Evolutionary conservation across 2,329 filamentous ascomycete genomes (phyloP).

Genomic region (Grosmannia penicillata): DNA sequence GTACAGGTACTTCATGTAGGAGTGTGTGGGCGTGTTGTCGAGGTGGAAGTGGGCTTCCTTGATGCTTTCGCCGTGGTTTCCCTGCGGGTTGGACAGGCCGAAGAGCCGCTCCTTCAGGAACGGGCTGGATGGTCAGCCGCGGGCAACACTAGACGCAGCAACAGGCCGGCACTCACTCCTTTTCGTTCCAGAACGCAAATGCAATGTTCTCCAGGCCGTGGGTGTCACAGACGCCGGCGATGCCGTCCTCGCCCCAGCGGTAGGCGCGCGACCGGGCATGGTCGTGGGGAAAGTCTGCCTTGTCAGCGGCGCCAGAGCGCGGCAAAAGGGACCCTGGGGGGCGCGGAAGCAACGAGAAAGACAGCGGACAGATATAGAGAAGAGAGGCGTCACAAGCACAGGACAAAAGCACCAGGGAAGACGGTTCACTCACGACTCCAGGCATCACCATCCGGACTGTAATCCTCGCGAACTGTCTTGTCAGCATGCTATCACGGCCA

Average conservation of each 20-base stretch:
- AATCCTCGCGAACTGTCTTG: constrained; percentile 51
- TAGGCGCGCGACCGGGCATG: constrained; percentile 79
- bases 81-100: constrained; percentile 88
- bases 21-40: constrained; percentile 88
- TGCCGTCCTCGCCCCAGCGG: constrained; percentile 93
- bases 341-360: too few relatives aligned
- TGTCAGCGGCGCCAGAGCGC: background rate
- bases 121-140: constrained; percentile 38
- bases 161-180: constrained; percentile 49
- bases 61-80: constrained; percentile 92
- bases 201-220: constrained; percentile 86
- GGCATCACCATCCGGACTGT: constrained; percentile 76
- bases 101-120: constrained; percentile 93
- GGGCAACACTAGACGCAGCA: background rate
- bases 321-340: too few relatives aligned
- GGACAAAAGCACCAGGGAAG: background rate
- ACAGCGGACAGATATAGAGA: constrained; percentile 3
- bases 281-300: constrained; percentile 79
- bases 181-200: constrained; percentile 95
- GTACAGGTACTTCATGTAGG: constrained; percentile 98
- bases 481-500: constrained; percentile 5
- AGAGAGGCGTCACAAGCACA: too few relatives aligned
- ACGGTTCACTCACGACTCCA: constrained; percentile 65
- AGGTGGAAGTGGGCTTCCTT: constrained; percentile 95
- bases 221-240: constrained; percentile 83